A percentile compares a stretch with the other conserved stretches of the same genome.
phyloP scores from a whole-genome alignment of 2,329 filamentous ascomycete genomes.

The Dactylonectria estremocensis region DNA sequence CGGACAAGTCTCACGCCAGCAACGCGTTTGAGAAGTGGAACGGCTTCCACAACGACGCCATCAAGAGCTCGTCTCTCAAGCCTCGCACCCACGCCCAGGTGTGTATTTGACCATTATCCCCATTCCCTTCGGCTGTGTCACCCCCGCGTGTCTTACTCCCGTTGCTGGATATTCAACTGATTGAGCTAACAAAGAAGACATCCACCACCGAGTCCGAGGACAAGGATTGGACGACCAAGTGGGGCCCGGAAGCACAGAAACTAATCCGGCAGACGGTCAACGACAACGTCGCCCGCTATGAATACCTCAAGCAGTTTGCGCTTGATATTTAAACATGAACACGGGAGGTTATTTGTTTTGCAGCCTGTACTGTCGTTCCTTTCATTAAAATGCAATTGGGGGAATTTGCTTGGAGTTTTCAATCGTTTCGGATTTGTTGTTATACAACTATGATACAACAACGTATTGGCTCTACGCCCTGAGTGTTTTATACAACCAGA shows the following conservation, averaged over 20 bases:
- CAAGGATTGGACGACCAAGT: slow-evolving; percentile 81
- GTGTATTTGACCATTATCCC: slow-evolving; percentile 49
- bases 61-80: slow-evolving; percentile 83
- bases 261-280: slow-evolving; percentile 80
- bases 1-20: slow-evolving; percentile 80
- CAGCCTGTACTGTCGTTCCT: slow-evolving; percentile 17
- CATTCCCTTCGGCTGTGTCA: slow-evolving; percentile 40
- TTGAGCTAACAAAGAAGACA: slow-evolving; percentile 64
- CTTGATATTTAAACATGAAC: slow-evolving; percentile 33
- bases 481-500: slow-evolving; percentile 39
- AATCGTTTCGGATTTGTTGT: slow-evolving; percentile 45
- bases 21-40: slow-evolving; percentile 95
- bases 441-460: slow-evolving; percentile 51
- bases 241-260: slow-evolving; percentile 78
- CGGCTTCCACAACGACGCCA: slow-evolving; percentile 96
- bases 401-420: slow-evolving; percentile 37
- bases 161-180: slow-evolving; percentile 42
- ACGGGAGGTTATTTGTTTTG: slow-evolving; percentile 42
- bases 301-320: slow-evolving; percentile 83
- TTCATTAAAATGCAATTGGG: slow-evolving; percentile 30
- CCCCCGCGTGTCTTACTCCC: slow-evolving; percentile 38
- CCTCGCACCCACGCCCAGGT: slow-evolving; percentile 76
- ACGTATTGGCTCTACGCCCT: slow-evolving; percentile 43
- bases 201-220: slow-evolving; percentile 78
- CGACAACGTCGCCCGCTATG: slow-evolving; percentile 81